phyloP scores from a whole-genome alignment of 2,329 filamentous ascomycete genomes.

The Cryoendolithus antarcticus region DNA sequence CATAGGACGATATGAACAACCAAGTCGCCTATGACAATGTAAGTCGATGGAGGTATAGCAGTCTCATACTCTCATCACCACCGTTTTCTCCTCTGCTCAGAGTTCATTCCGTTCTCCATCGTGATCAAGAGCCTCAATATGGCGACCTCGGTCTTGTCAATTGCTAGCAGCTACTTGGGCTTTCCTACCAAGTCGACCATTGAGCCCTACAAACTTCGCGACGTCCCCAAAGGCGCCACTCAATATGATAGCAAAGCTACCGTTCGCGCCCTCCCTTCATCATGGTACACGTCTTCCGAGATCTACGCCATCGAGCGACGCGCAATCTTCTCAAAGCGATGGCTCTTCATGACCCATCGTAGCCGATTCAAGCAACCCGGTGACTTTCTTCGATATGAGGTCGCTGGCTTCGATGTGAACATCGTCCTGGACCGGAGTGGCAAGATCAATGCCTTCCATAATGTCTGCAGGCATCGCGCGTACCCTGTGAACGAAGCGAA shows the following conservation, averaged over 20 bases:
- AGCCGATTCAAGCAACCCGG: constrained; percentile 38
- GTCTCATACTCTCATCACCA: too few species aligned
- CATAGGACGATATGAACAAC: too few species aligned
- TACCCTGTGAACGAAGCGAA: constrained; percentile 43
- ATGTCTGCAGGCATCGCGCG: constrained; percentile 48
- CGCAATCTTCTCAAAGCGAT: constrained; percentile 38
- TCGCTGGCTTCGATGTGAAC: constrained; percentile 42
- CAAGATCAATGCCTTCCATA: constrained; percentile 46
- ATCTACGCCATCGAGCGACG: constrained; percentile 37
- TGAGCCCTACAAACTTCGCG: too few species aligned
- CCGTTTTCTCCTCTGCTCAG: too few species aligned
- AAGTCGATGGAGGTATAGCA: too few species aligned
- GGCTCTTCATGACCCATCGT: constrained; percentile 44
- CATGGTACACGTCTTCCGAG: not conserved
- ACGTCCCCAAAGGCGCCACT: too few species aligned
- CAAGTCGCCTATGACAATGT: too few species aligned
- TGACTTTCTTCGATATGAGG: constrained; percentile 42
- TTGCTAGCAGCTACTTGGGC: too few species aligned
- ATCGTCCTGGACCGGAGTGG: constrained; percentile 37
- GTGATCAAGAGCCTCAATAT: too few species aligned
- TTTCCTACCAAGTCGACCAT: too few species aligned
- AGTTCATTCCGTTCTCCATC: too few species aligned
- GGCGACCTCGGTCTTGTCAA: too few species aligned
- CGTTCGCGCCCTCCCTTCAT: not conserved
- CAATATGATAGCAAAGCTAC: not conserved